Evolutionary conservation across 2,329 filamentous ascomycete species (phyloP), one percentile per base, ranked within the genome.

Genomic region (Camptophora hylomeconis): DNA sequence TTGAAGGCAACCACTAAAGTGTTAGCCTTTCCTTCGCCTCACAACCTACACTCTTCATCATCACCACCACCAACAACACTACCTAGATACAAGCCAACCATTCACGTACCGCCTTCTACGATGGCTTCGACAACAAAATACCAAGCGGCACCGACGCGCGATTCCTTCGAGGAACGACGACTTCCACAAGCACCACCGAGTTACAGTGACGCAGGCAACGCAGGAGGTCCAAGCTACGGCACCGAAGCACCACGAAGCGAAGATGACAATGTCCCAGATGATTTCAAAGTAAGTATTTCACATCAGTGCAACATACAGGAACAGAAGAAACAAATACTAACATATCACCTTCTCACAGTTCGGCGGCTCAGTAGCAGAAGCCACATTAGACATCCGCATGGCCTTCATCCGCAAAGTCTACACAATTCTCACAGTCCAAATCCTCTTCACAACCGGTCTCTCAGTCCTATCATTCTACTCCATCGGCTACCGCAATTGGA

Each of bases 401-500:
- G 81, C 89, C 58, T 98, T 94, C 57, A 69, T 93, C 46, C 78
- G 86, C 58, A 95, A 95, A 66, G 89, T 98, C 51, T 98, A 98
- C 61, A 79, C 84, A 35, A 98, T 98, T 57, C 68, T 98, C 60
- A 92, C 89, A n/a, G 75, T 83, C 28, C 89, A 98, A 56, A 75
- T 98, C 30, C 64, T 95, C 49, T 73, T 78, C 33, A 98, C 89
- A 5, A 79, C 77, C 20, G 67, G 70, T 38, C 67, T 95, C 43
- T 84, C 80, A 60, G 71, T 76, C 37, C 59, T 94, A 45, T 89
- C 80, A 43, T 95, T 95, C 68, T 80, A 82, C 58, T 92, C 72
- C 59, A 48, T 57, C 7, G 60, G 64, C 32, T 98, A 95, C 65
- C 82, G 77, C 53, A 48, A 46, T 28, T 98, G 86, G 83, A 87